Evolutionary conservation across 306 rosid species (phyloP), one percentile per base, ranked within the genome.

Genomic region (Potentilla sterilis): DNA sequence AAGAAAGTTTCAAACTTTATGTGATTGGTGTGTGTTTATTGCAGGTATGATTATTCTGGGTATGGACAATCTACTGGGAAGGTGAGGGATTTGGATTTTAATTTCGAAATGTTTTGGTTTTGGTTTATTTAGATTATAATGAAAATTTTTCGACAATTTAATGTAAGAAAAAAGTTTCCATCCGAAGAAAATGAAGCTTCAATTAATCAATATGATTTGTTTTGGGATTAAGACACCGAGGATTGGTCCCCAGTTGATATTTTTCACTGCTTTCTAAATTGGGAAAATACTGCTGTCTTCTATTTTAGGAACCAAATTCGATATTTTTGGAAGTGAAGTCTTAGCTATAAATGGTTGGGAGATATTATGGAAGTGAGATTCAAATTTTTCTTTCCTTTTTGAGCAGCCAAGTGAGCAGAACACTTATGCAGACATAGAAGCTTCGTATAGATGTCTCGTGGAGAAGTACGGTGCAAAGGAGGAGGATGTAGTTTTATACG

Each of bases 361-460:
- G 68, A 47, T 28, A 51, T 46, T 68, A 75, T 78, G 51, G 78
- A 73, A n/a, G 40, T 12, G 37, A 15, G 69, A 48, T 14, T 19
- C 14, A 51, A 76, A 47, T 42, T 61, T 61, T 66, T 73, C 44
- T 38, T 28, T 24, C 18, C 24, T 22, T 79, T 82, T 72, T 76
- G 65, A 77, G 34, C 89, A 95, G 98, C 93, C 97, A 13, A 90
- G 96, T 79, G 98, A 94, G 81, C 96, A 87, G 82, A 92, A 95
- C 90, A 95, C 97, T 44, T 95, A 95, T 63, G 96, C 97, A 44
- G 98, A 95, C 81, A 85, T 92, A 84, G 98, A 92, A 81, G 97
- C 98, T 44, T 92, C 89, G 37, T 95, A 90, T 79, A 84, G 91
- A 84, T 95, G 97, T 78, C 85, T 95, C 44, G 85, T 92, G 71